phyloP scores from a whole-genome alignment of 202 grass and related monocot genomes.

The Elaeis oleifera region DNA sequence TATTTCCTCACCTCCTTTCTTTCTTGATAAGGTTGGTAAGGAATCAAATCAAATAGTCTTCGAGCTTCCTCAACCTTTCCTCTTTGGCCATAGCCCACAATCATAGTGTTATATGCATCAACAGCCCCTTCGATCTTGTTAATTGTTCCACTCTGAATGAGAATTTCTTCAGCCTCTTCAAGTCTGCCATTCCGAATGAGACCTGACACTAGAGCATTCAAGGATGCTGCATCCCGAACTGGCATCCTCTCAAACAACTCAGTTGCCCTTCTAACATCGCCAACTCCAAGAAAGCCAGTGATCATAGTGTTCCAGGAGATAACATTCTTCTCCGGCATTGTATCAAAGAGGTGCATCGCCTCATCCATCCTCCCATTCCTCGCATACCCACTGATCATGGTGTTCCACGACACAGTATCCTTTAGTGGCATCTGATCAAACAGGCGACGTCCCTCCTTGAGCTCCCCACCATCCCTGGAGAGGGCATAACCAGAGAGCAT shows the following conservation, averaged over 20 bases:
- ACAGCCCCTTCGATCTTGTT: slow-evolving; percentile 35
- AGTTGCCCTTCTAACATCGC: slow-evolving; percentile 37
- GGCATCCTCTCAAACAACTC: slow-evolving; percentile 52
- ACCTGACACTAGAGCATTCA: slow-evolving; percentile 41
- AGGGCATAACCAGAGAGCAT: slow-evolving; percentile 37
- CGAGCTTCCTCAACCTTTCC: slow-evolving; percentile 41
- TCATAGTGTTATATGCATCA: slow-evolving; percentile 68
- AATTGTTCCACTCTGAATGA: slow-evolving; percentile 26
- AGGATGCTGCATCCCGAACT: slow-evolving; percentile 37
- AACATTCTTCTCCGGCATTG: slow-evolving; percentile 38
- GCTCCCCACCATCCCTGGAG: not conserved
- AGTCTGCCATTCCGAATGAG: slow-evolving; percentile 39
- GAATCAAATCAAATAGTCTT: slow-evolving; percentile 65
- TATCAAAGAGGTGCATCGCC: slow-evolving; percentile 37
- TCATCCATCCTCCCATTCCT: slow-evolving; percentile 39
- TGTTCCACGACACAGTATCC: slow-evolving; percentile 18
- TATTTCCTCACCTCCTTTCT: not conserved
- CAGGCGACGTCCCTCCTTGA: slow-evolving; percentile 18
- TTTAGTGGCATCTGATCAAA: slow-evolving; percentile 21
- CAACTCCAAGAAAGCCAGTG: slow-evolving; percentile 37
- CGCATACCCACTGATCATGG: slow-evolving; percentile 44
- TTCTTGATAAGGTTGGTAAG: slow-evolving; percentile 10
- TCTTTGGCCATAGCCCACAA: slow-evolving; percentile 51
- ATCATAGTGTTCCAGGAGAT: slow-evolving; percentile 72
- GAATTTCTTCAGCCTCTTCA: slow-evolving; percentile 38